These are phyloP conservation scores for Epichloe sibirici DNA, from an alignment of 2,329 filamentous ascomycete species.

Conservation along the genomic window DNA sequence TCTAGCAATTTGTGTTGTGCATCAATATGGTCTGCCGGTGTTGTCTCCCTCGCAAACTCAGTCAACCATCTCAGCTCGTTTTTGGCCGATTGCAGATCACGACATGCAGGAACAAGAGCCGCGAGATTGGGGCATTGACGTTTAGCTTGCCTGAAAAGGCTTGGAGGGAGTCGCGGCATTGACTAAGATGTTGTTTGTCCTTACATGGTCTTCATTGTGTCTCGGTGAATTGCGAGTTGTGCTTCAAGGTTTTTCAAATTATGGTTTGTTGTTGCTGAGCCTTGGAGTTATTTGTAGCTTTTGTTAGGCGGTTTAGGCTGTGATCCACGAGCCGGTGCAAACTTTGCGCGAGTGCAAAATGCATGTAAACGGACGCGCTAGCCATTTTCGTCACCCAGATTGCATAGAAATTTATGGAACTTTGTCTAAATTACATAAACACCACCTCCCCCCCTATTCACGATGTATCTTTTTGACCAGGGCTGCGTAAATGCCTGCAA, in stretches of 20 bases:
- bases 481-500: no score
- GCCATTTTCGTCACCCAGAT: no score
- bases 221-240: not conserved
- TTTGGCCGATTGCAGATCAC: conserved; percentile 48
- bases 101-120: conserved; percentile 50
- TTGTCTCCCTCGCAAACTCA: conserved; percentile 37
- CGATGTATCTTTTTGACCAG: no score
- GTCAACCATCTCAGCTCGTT: conserved; percentile 65
- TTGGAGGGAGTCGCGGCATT: conserved; percentile 54
- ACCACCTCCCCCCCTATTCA: no score
- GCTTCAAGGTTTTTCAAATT: not conserved
- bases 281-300: no score
- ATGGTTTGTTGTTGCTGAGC: not conserved
- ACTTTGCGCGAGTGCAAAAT: no score
- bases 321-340: no score
- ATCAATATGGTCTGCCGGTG: conserved; percentile 5
- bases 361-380: no score
- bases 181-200: not conserved
- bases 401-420: no score
- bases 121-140: conserved; percentile 43
- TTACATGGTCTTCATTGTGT: not conserved
- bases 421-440: no score
- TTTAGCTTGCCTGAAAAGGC: conserved; percentile 41
- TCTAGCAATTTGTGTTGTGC: conserved; percentile 15
- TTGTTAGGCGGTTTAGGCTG: conserved; percentile 9